Percentiles rank a stretch among this genome's conserved stretches.
Conservation (phyloP, 805 yeast genomes). For the Teunomyces aglyptinius region DNA sequence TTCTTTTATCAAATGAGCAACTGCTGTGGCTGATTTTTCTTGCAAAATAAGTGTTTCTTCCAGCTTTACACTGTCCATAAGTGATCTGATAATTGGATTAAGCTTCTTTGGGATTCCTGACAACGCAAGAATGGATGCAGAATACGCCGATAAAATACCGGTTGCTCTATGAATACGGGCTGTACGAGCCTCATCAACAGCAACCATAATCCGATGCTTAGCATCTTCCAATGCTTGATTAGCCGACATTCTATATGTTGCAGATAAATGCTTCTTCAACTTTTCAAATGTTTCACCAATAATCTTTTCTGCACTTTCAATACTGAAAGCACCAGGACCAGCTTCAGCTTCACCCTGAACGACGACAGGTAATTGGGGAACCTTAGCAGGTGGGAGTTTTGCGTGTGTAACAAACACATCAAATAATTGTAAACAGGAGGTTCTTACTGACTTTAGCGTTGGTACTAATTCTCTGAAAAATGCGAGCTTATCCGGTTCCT, state of each 20-base stretch:
- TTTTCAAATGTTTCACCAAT: conserved; percentile 63
- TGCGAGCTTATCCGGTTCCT: conserved; percentile 46
- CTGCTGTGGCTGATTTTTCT: conserved; percentile 63
- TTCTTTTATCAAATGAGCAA: conserved; percentile 60
- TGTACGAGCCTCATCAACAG: conserved; percentile 66
- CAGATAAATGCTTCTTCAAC: conserved; percentile 57
- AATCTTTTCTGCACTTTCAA: conserved; percentile 73
- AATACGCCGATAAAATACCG: conserved; percentile 69
- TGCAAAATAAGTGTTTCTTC: conserved; percentile 72
- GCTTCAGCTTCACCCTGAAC: conserved; percentile 95
- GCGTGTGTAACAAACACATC: conserved; percentile 77
- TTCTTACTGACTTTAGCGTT: conserved; percentile 76
- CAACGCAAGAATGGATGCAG: conserved; percentile 67
- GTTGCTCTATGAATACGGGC: conserved; percentile 50
- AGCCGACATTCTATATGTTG: conserved; percentile 69
- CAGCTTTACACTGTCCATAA: conserved; percentile 88
- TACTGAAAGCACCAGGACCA: conserved; percentile 87
- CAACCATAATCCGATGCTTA: conserved; percentile 59
- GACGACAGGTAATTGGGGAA: conserved; percentile 82
- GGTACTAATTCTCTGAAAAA: conserved; percentile 84
- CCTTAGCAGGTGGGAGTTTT: conserved; percentile 62
- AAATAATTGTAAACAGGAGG: conserved; percentile 80
- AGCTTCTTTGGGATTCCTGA: conserved; percentile 79
- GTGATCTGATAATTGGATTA: conserved; percentile 81
- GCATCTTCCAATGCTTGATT: conserved; percentile 77